phyloP scores from a whole-genome alignment of 192 early-diverging fungal genomes.

The Coemansia sp. region DNA sequence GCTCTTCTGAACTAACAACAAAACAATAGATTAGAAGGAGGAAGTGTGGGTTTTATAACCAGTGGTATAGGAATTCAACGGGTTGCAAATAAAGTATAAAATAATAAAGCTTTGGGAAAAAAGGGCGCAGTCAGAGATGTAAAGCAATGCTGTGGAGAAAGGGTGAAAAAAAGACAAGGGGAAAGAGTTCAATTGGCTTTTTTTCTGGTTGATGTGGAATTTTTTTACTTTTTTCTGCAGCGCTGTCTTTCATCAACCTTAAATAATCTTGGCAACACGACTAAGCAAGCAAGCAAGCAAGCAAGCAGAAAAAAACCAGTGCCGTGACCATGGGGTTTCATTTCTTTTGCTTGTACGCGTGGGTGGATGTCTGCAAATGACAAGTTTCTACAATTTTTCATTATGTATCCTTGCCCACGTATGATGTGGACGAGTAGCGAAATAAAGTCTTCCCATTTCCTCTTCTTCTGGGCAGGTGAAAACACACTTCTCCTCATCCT shows the following conservation, averaged over 20 bases:
- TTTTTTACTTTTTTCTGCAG: conserved; percentile 1
- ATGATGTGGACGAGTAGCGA: too few relatives aligned
- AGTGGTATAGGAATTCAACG: too few relatives aligned
- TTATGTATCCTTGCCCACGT: too few relatives aligned
- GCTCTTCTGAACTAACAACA: conserved; percentile 1
- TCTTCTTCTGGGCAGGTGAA: too few relatives aligned
- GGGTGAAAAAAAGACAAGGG: not conserved
- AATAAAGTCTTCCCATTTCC: too few relatives aligned
- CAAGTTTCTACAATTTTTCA: too few relatives aligned
- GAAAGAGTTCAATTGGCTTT: conserved; percentile 2
- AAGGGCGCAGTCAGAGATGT: conserved; percentile 3
- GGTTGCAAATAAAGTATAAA: too few relatives aligned
- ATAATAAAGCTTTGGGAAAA: not conserved
- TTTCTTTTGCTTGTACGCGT: too few relatives aligned
- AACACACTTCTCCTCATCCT: too few relatives aligned
- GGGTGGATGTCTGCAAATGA: not conserved
- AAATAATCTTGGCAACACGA: not conserved
- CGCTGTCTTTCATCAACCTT: not conserved
- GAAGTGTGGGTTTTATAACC: not conserved
- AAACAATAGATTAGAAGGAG: not conserved
- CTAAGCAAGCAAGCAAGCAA: too few relatives aligned
- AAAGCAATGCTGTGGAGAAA: conserved; percentile 4
- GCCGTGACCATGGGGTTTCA: too few relatives aligned
- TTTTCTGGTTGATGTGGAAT: not conserved
- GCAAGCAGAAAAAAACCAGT: too few relatives aligned